Evolutionary conservation across 2,329 filamentous ascomycete genomes (phyloP), one percentile per base, ranked within the genome.

Genomic region (Fusarium poae): DNA sequence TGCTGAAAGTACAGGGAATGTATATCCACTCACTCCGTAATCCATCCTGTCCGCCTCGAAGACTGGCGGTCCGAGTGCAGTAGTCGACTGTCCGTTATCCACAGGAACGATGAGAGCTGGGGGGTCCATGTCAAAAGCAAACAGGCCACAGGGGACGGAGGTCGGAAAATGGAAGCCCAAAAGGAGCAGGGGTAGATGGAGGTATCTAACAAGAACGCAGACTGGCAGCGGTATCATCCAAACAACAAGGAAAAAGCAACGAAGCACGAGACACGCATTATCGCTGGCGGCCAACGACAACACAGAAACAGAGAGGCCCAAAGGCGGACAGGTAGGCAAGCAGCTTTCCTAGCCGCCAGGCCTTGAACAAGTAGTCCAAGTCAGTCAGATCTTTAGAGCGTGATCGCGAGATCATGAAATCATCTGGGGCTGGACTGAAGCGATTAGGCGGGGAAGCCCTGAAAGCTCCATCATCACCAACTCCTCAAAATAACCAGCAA

Each of bases 21-120:
- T 32, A 61, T 70, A 63, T 72, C 72, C 69, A 74, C 72, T 56
- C 27, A 51, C 44, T 59, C 58, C 58, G 57, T 62, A 64, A 69
- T 61, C 60, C 62, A 61, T 68, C 65, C 44, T 65, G 62, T 52
- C 67, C 56, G 70, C 66, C 68, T 66, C 46, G 55, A 63, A 68
- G 57, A 64, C 58, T 70, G 51, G 60, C 61, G 64, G 64, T 65
- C 59, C 61, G 52, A 70, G 55, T 60, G 50, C 61, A 62, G 57
- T 62, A 67, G 49, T 42, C 63, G 63, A 68, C 67, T 51, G 56
- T 43, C 60, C 49, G 57, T 44, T 59, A 49, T 46, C 51, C 66
- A 67, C 50, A 51, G 64, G 62, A 57, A 65, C 52, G 54, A 71
- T 46, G 42, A 48, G 48, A 34, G 60, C 42, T 64, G 42, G 56